Evolutionary conservation across 1,139 yeast species (phyloP), one percentile per base, ranked within the genome.

Genomic region (Magnusiomyces starmeri): DNA sequence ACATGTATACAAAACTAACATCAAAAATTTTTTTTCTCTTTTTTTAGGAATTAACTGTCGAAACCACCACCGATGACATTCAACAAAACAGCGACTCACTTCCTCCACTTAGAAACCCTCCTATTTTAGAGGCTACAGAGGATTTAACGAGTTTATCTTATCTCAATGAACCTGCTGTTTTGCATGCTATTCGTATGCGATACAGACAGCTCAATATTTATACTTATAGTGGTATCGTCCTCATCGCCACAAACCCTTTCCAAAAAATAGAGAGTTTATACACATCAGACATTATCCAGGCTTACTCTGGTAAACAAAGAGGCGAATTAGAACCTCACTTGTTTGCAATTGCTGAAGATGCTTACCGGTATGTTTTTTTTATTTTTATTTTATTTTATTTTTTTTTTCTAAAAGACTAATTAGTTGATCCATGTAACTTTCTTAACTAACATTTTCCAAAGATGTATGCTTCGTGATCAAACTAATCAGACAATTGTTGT

Each of bases 321-420:
- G 97, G 96, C 39, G 97, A 90, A 65, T 77, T 88, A 58, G 97
- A 90, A 62, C 98, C 98, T 2, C 98, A 92, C 74, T 76, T 92
- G 66, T 92, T 92, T 67, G 97, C 97, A 50, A 92, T 92, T 64
- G 98, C 98, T 21, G 97, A 92, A 68, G 97, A 92, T 63, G 97
- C 98, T n/a, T 90, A 89, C 66, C 76, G 66, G 60, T 43, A 43
- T 27, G 40, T 34, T n/a, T 3, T 20, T 22, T 20, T n/a, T 14
- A 2, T 8, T 32, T 25, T 4, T 18, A 21, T n/a, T 6, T 21
- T 20, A n/a, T 4, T 9, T n/a, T 32, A n/a, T 21, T 41, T 34
- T n/a, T 21, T n/a, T 10, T 24, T 40, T 12, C 20, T 21, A 27
- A 14, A 8, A n/a, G n/a, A 4, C 4, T 34, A 16, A n/a, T 39